These are phyloP conservation scores for Trametopsis cervina DNA, from an alignment of 768 basidiomycete species.

Conservation along the genomic window DNA sequence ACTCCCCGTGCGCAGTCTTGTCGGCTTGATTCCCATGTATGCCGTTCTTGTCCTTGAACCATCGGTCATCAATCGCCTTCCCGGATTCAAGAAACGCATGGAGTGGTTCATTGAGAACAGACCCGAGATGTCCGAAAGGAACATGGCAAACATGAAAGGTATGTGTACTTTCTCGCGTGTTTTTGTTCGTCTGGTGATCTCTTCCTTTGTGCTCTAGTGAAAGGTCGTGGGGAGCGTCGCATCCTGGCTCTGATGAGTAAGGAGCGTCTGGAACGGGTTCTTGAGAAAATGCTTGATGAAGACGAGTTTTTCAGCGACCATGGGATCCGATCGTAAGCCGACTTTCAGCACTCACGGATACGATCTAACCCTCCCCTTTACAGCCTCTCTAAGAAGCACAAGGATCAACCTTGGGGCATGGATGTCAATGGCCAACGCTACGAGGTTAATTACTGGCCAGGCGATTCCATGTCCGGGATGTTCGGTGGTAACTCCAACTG, in stretches of 20 bases:
- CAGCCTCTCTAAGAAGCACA: conserved; percentile 85
- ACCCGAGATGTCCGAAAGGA: conserved; percentile 79
- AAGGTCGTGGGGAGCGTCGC: conserved; percentile 79
- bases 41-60: conserved; percentile 94
- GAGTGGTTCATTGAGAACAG: conserved; percentile 98
- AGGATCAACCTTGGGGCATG: conserved; percentile 93
- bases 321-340: conserved; percentile 87
- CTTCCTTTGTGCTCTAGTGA: conserved; percentile 17
- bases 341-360: not conserved
- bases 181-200: not conserved
- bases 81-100: conserved; percentile 97
- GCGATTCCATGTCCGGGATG: conserved; percentile 96
- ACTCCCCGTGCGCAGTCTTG: conserved; percentile 88
- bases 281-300: conserved; percentile 97
- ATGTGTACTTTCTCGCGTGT: conserved; percentile 8
- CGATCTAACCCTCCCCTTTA: not conserved
- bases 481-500: conserved; percentile 99
- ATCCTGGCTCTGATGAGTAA: conserved; percentile 88
- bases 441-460: conserved; percentile 96
- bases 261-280: conserved; percentile 79
- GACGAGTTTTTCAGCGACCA: conserved; percentile 94
- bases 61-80: conserved; percentile 79
- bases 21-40: conserved; percentile 96
- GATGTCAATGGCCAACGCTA: conserved; percentile 88
- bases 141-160: conserved; percentile 97